Evolutionary conservation across 208 protist species (phyloP), one percentile per base, ranked within the genome.

Genomic region (Jaenimonas drosophilae): DNA sequence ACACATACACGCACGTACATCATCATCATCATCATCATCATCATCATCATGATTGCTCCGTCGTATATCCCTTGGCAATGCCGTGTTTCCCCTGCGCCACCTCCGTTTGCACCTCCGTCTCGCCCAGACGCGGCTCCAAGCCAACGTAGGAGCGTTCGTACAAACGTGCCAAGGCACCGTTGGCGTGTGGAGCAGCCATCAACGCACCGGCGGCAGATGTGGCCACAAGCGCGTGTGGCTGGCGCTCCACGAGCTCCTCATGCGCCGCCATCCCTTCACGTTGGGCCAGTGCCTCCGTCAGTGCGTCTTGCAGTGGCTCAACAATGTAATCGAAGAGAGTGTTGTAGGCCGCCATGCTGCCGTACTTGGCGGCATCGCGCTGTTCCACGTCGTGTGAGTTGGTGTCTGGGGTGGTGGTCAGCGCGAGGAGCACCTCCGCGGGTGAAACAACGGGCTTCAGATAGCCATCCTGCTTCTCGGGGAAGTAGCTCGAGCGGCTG

Each of bases 391-490:
- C 45, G 39, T 47, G 24, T 21, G 16, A 24, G 29, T 1, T 23
- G 44, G 30, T 11, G 12, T 25, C 58, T 54, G 21, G 59, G 54
- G 4, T 49, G 19, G 57, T 59, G 21, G 57, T 56, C 9, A 95
- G 64, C 1, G 89, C 86, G 16, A 90, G 50, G 4, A 92, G 49
- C 29, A 95, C 64, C 67, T 96, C 90, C 1, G 75, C 59, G 0
- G 90, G 90, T 0, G 82, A 78, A n/a, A 96, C 78, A 25, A 96
- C 62, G 11, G 83, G 78, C 59, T 94, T 94, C 38, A 86, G 42
- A 62, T 79, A 95, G 36, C 68, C 57, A 53, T 90, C 76, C 0
- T 56, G 43, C 43, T 91, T 88, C 9, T 64, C 46, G 3, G 78
- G 70, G 39, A 92, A 92, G 53, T 89, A 56, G 33, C 79, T 75